Base-by-base conservation (phyloP, 2,329 filamentous ascomycete genomes). In the Colletotrichum magnum region DNA sequence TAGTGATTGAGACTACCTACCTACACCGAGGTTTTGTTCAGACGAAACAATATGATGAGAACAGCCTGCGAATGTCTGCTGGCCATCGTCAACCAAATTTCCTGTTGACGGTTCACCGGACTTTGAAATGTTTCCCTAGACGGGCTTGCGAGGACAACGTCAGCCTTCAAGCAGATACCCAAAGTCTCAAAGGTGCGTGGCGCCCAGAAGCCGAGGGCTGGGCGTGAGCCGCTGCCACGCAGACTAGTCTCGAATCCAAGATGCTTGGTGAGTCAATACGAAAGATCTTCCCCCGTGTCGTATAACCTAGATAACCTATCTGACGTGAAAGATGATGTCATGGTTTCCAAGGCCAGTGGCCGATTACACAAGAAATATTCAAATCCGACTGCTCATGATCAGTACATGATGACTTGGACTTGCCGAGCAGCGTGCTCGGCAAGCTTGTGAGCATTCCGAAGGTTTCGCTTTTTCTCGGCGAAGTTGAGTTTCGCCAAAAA, bases 181-280 rank as follows among this genome's bases (percentile, higher is more conserved):
- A 18, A 18, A 18, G 18, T 18, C 18, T 36, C 4, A 67, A 2
- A 7, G 21, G 39, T 32, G 12, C 50, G 32, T 15, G 74, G 75
- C 16, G 84, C 80, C 43, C 88, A 74, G 26, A 88, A 89, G 0
- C 92, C 92, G 7, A 93, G 81, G 0, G 94, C 87, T 1, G 83
- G 81, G 7, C 92, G 84, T n/a, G 82, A 83, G 53, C 88, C 86
- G 39, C 85, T 80, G 6, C 92, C 92, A 94, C 86, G 76, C 91
- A 93, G 2, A 90, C 83, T 5, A 94, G 82, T 0, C 88, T 78
- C 78, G 74, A 89, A 91, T 4, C 91, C 91, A 32, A 94, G 88
- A 68, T 89, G 86, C 16, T 84, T 81, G 12, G 87, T 88, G 80
- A 94, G 93, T 90, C 92, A 94, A 18, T 78, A 78, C 69, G 90